phyloP scores from a whole-genome alignment of 192 early-diverging fungal genomes.

The Chytriomyces sp. region DNA sequence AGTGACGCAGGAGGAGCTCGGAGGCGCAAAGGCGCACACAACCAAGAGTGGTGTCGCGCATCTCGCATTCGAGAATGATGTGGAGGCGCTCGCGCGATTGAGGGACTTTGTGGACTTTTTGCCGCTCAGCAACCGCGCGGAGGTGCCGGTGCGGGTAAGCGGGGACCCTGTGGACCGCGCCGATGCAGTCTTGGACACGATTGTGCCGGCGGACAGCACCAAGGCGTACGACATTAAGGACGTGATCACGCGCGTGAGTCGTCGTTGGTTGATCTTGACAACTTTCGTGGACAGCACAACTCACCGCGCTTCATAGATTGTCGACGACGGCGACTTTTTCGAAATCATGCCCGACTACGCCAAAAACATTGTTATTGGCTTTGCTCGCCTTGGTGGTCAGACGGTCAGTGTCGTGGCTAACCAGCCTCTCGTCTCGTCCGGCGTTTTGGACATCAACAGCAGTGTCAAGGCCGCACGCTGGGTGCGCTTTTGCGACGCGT shows the following conservation, averaged over 20 bases:
- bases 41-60: slow-evolving; percentile 91
- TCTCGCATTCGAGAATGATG: slow-evolving; percentile 89
- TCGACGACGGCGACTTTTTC: slow-evolving; percentile 84
- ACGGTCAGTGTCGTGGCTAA: slow-evolving; percentile 91
- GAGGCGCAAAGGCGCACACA: slow-evolving; percentile 89
- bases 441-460: slow-evolving; percentile 92
- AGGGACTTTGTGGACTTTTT: slow-evolving; percentile 88
- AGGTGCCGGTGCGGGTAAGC: slow-evolving; percentile 63
- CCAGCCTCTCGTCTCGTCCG: slow-evolving; percentile 93
- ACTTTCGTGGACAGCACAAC: background rate
- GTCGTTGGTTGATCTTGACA: background rate
- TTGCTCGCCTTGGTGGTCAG: slow-evolving; percentile 81
- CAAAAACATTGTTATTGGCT: slow-evolving; percentile 89
- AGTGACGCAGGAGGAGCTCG: slow-evolving; percentile 93
- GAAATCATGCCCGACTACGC: slow-evolving; percentile 93
- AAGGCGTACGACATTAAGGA: slow-evolving; percentile 95
- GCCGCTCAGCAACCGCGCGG: slow-evolving; percentile 80
- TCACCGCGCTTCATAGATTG: slow-evolving; percentile 35
- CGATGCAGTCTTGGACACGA: slow-evolving; percentile 78
- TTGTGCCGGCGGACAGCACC: slow-evolving; percentile 88
- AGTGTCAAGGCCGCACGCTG: slow-evolving; percentile 95
- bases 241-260: slow-evolving; percentile 70
- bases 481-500: slow-evolving; percentile 96
- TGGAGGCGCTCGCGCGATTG: slow-evolving; percentile 80
- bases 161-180: slow-evolving; percentile 68